Base-by-base conservation (phyloP, 805 yeast genomes). In the Saccharomycopsis lassenensis region DNA sequence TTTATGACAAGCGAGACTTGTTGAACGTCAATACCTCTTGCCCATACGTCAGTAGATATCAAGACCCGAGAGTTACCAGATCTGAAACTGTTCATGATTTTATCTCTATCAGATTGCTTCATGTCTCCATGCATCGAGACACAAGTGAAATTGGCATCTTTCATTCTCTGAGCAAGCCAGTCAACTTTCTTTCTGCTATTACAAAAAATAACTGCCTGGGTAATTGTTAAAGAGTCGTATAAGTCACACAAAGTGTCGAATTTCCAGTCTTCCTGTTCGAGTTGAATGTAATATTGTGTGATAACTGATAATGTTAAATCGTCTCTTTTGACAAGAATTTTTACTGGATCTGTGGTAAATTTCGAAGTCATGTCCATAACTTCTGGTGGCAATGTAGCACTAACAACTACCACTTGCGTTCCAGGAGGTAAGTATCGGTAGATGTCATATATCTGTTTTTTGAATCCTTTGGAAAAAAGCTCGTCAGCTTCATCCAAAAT, bases 401-500 rank as follows among this genome's bases (percentile, higher is more conserved):
- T 76, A 46, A 91, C 82, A 43, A 89, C 83, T 22, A 91, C 95
- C 47, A 87, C 95, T 66, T 91, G 98, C 48, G 91, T 79, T 39
- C 81, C 70, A 44, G 78, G 75, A 42, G 96, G 97, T 56, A 91
- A 69, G 60, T 77, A 76, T 48, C 80, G 71, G 73, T 83, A 91
- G 47, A 91, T 83, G 58, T 91, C 89, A 68, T 87, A 84, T 49
- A 91, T 89, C 63, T 87, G 96, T 54, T 84, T 91, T 65, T 84
- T 83, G 71, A 89, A 89, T 41, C 98, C 98, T 44, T 83, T 71
- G 32, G 84, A 74, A 58, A 89, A 72, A 77, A 89, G 72, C 71
- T 91, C 97, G 70, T 89, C 98, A 54, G 97, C 97, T 69, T 89
- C 98, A 67, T 89, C 98, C 55, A 91, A 71, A 57, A 89, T 77